phyloP scores from a whole-genome alignment of 371 early-diverging fungal species.

The Amoeboaphelidium protococcarum region DNA sequence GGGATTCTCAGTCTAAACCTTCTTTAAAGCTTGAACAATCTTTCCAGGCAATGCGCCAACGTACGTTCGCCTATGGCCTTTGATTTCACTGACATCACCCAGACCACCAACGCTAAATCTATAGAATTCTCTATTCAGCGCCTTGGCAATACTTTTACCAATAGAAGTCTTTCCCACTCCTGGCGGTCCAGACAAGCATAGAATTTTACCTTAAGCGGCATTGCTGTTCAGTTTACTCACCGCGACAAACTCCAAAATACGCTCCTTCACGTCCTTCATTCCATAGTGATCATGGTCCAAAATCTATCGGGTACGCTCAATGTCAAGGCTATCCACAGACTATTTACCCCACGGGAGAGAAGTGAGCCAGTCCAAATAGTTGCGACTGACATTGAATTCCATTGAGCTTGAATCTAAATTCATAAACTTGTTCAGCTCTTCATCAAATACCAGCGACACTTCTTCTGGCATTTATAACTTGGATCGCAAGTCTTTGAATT shows the following conservation, averaged over 20 bases:
- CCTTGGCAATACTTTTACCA: slow-evolving; percentile 84
- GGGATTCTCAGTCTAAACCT: slow-evolving; percentile 88
- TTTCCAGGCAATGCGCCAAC: slow-evolving; percentile 99
- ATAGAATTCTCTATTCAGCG: slow-evolving; percentile 75
- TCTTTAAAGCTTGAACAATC: slow-evolving; percentile 86
- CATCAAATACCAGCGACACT: slow-evolving; percentile 81
- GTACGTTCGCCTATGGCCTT: slow-evolving; percentile 92
- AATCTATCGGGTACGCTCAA: slow-evolving; percentile 43
- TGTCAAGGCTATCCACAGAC: slow-evolving; percentile 63
- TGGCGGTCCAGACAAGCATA: slow-evolving; percentile 86
- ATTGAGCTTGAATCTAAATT: slow-evolving; percentile 83
- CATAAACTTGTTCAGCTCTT: slow-evolving; percentile 55
- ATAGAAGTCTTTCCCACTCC: slow-evolving; percentile 92
- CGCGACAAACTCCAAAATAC: slow-evolving; percentile 91
- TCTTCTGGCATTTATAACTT: slow-evolving; percentile 66
- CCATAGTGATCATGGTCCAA: slow-evolving; percentile 95
- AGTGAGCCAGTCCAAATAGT: slow-evolving; percentile 90
- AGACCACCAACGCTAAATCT: slow-evolving; percentile 89
- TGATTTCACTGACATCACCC: slow-evolving; percentile 90
- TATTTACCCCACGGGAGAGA: slow-evolving; percentile 85
- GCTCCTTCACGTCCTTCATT: slow-evolving; percentile 90
- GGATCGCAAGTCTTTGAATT: slow-evolving; percentile 51
- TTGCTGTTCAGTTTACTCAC: slow-evolving; percentile 79
- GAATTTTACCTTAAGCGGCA: slow-evolving; percentile 86
- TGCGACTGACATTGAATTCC: slow-evolving; percentile 87